Evolutionary conservation across 371 early-diverging fungal genomes (phyloP), one percentile per base, ranked within the genome.

Genomic region (Syncephalastrum racemosum): DNA sequence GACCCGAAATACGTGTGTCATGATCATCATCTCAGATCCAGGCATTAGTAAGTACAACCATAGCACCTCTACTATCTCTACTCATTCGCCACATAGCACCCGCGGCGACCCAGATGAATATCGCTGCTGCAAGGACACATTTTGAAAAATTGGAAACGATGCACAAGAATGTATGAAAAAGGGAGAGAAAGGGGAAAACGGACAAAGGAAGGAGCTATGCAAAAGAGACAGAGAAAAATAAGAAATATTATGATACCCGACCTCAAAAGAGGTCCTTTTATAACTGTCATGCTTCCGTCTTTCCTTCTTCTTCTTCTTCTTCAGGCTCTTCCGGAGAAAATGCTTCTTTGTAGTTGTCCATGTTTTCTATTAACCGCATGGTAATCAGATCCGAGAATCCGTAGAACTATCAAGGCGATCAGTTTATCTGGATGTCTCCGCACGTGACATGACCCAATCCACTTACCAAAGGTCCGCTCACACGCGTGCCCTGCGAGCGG

Each of bases 31-130:
- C 22, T 62, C 58, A 15, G 59, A 58, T 53, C 56, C 56, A 13
- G 52, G 39, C 18, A 56, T 62, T 27, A 57, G 62, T 62, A 57
- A 62, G 62, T 31, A 16, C 16, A n/a, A 22, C 40, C 42, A 43
- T 31, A 14, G 6, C 16, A n/a, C 22, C 40, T 15, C 20, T 10
- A 20, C 4, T 14, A 24, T 7, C 15, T 13, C 19, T 16, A 18
- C n/a, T 48, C 16, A 19, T 40, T 18, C 22, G 40, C 6, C 18
- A 15, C 7, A 36, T 71, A 88, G 90, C 90, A 64, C 83, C 91
- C 1, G 86, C 91, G 44, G 89, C 87, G 0, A 88, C 87, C 25
- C 79, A 84, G 54, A 78, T 85, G 72, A 93, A 95, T 64, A 92
- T 95, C 62, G 72, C 70, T 4, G 83, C 86, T 20, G 92, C 93